Conservation (phyloP, 1,284 basidiomycete species). For the Trametes sp. region DNA sequence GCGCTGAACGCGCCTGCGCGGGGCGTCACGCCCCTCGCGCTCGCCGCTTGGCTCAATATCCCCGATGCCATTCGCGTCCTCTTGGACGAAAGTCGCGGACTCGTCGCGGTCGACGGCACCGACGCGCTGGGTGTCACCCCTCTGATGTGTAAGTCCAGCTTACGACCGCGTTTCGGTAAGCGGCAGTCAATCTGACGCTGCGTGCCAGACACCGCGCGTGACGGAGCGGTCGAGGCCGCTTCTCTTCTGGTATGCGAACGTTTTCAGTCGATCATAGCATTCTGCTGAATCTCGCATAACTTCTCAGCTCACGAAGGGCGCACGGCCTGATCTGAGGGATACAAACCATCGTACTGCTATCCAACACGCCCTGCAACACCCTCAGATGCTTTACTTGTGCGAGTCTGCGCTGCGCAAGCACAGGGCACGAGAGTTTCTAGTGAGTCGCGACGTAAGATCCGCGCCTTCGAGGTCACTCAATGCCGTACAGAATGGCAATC, state of each 20-base stretch:
- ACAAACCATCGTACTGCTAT: constrained; percentile 71
- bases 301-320: constrained; percentile 65
- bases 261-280: constrained; percentile 1
- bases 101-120: constrained; percentile 73
- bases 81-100: constrained; percentile 63
- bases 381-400: constrained; percentile 69
- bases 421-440: constrained; percentile 64
- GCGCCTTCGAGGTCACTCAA: constrained; percentile 8
- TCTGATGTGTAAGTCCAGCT: constrained; percentile 72
- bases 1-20: constrained; percentile 76
- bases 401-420: constrained; percentile 68
- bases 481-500: constrained; percentile 34
- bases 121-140: constrained; percentile 76
- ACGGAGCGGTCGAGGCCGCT: constrained; percentile 69
- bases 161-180: constrained; percentile 18
- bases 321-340: constrained; percentile 74
- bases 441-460: constrained; percentile 39
- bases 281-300: constrained; percentile 32
- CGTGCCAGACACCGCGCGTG: constrained; percentile 71
- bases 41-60: constrained; percentile 77
- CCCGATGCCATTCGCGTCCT: constrained; percentile 62
- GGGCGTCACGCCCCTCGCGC: constrained; percentile 75
- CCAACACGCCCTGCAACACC: constrained; percentile 68
- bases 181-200: constrained; percentile 30
- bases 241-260: constrained; percentile 60